A percentile compares a stretch with the other conserved stretches of the same genome.
These are phyloP conservation scores for Lachnellula occidentalis DNA, from an alignment of 2,329 filamentous ascomycete genomes.

Conservation along the genomic window DNA sequence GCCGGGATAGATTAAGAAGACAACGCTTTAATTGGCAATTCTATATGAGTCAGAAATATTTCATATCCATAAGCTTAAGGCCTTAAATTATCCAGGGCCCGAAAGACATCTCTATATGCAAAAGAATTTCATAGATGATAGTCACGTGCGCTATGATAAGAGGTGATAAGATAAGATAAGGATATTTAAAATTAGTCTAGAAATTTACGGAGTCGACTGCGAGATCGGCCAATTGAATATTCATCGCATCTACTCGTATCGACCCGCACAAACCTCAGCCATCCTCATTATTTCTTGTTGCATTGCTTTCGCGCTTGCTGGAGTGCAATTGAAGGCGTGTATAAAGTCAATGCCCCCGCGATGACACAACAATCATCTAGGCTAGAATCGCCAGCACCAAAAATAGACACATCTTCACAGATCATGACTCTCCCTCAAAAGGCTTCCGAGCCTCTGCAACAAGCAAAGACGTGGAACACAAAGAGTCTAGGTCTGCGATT, in stretches of 20 bases:
- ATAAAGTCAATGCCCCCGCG: conserved; percentile 12
- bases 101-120: too few species aligned
- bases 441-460: conserved; percentile 13
- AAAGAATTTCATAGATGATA: background rate
- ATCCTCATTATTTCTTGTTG: background rate
- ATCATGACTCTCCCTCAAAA: conserved; percentile 10
- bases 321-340: background rate
- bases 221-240: conserved; percentile 11
- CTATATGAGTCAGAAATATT: too few species aligned
- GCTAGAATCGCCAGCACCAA: conserved; percentile 13
- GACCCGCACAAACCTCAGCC: conserved; percentile 6
- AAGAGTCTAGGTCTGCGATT: conserved; percentile 63
- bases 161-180: background rate
- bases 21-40: too few species aligned
- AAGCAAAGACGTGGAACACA: conserved; percentile 61
- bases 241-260: conserved; percentile 8
- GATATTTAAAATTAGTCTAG: background rate
- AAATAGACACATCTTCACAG: conserved; percentile 5
- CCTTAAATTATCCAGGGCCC: too few species aligned
- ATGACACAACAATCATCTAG: conserved; percentile 16
- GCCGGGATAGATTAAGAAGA: too few species aligned
- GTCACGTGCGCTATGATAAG: background rate
- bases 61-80: too few species aligned
- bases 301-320: background rate
- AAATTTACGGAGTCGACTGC: background rate